Evolutionary conservation across 352 stramenopile species (phyloP).

Genomic region (Phytophthora uliginosa): DNA sequence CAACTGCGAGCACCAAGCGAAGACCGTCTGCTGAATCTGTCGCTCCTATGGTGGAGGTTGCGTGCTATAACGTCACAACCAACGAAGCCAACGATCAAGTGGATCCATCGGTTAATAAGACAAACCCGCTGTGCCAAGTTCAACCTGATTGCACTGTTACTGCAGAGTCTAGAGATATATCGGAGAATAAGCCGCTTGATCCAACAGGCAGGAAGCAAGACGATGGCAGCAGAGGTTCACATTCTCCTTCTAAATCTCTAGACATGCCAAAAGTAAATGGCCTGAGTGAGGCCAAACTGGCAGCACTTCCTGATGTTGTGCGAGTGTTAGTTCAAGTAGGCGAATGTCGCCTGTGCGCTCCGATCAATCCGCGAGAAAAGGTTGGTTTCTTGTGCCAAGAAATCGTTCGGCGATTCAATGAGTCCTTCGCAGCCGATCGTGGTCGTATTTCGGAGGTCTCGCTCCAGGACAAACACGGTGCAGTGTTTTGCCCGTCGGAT

Average conservation of each 20-base stretch:
- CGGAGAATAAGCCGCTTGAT: constrained; percentile 1
- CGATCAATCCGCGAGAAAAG: constrained; percentile 61
- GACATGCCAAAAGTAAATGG: constrained; percentile 14
- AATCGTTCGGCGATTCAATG: constrained; percentile 72
- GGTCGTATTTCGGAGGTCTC: constrained; percentile 48
- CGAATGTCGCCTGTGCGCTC: constrained; percentile 62
- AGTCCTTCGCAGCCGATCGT: constrained; percentile 48
- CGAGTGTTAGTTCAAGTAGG: constrained; percentile 66
- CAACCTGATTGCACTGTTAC: not conserved
- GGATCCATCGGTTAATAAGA: not conserved
- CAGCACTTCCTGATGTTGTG: constrained; percentile 49
- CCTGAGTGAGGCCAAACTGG: constrained; percentile 18
- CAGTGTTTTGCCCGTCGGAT: constrained; percentile 60
- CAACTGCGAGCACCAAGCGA: constrained; percentile 13
- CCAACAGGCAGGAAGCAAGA: not conserved
- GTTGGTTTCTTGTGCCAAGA: constrained; percentile 58
- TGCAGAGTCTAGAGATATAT: not conserved
- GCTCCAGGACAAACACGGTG: constrained; percentile 68
- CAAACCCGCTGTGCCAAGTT: constrained; percentile 8
- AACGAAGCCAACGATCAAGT: not conserved
- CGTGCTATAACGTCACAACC: constrained; percentile 17
- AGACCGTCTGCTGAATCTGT: constrained; percentile 20
- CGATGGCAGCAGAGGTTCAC: not conserved
- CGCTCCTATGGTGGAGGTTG: constrained; percentile 23
- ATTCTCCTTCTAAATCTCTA: not conserved